A percentile compares a stretch with the other conserved stretches of the same genome.
phyloP scores from a whole-genome alignment of 2,329 filamentous ascomycete species.

The Eutypella sp. region DNA sequence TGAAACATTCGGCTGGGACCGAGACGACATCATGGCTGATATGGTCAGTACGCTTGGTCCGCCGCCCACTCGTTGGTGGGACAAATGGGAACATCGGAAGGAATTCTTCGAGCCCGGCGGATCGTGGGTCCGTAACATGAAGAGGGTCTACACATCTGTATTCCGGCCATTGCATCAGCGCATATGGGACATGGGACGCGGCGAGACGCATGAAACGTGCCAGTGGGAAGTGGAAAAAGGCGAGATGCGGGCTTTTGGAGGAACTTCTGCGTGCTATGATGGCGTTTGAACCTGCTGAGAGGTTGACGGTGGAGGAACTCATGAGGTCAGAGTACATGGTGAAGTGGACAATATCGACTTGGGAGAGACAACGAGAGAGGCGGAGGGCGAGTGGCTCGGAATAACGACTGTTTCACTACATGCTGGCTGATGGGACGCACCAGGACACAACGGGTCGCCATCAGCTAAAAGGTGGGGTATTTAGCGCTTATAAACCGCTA shows the following conservation, averaged over 20 bases:
- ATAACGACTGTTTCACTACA: too few relatives aligned
- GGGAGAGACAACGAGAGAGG: not conserved
- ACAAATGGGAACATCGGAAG: slow-evolving; percentile 12
- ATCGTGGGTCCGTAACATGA: slow-evolving; percentile 4
- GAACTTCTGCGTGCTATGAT: slow-evolving; percentile 12
- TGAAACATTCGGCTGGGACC: slow-evolving; percentile 14
- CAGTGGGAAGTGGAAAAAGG: slow-evolving; percentile 11
- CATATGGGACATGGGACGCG: slow-evolving; percentile 6
- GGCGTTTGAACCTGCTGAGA: slow-evolving; percentile 12
- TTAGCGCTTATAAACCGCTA: too few relatives aligned
- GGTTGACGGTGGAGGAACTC: slow-evolving; percentile 9
- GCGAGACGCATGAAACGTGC: slow-evolving; percentile 6
- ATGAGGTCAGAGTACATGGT: not conserved
- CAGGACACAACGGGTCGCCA: too few relatives aligned
- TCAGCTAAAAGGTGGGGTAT: too few relatives aligned
- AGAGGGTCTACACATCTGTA: slow-evolving; percentile 6
- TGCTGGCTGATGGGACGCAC: too few relatives aligned
- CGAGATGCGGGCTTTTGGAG: slow-evolving; percentile 11
- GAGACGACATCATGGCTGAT: slow-evolving; percentile 16
- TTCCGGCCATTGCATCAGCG: slow-evolving; percentile 9
- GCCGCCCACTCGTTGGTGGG: slow-evolving; percentile 18
- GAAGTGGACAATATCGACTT: not conserved
- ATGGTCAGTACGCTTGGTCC: slow-evolving; percentile 15
- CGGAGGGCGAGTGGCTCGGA: too few relatives aligned
- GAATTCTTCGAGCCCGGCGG: slow-evolving; percentile 12